These are phyloP conservation scores for Mycena galopus DNA, from an alignment of 768 basidiomycete genomes.

Conservation along the genomic window DNA sequence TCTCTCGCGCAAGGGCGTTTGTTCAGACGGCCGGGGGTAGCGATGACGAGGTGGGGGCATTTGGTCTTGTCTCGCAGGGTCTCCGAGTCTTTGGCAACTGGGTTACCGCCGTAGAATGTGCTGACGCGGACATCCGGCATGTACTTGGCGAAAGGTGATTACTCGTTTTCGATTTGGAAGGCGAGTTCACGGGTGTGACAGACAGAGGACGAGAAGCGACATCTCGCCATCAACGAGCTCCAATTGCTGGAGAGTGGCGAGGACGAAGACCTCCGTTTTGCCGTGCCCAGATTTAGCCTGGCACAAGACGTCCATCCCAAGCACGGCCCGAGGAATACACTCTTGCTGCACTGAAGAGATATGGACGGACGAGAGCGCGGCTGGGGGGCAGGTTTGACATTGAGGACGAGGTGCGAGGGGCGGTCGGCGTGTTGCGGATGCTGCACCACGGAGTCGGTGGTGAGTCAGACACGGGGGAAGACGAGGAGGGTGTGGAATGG, in stretches of 20 bases:
- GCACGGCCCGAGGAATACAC: constrained; percentile 99
- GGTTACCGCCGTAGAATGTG: constrained; percentile 98
- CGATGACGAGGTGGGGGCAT: constrained; percentile 99
- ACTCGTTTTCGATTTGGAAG: constrained; percentile 99
- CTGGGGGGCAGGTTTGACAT: too few species aligned
- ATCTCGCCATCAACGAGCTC: constrained; percentile 99
- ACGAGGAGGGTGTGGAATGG: too few species aligned
- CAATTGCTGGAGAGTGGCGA: constrained; percentile 97
- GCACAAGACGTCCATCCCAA: constrained; percentile 99
- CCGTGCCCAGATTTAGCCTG: constrained; percentile 99
- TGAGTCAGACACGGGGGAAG: too few species aligned
- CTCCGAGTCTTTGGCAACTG: constrained; percentile 94
- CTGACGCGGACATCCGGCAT: constrained; percentile 98
- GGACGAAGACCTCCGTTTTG: constrained; percentile 99
- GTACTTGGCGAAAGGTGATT: constrained; percentile 98
- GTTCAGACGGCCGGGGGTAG: constrained; percentile 97
- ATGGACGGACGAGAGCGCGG: too few species aligned
- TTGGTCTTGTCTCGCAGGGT: constrained; percentile 94
- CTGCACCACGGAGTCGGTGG: too few species aligned
- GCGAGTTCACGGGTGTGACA: constrained; percentile 99
- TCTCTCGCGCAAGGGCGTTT: constrained; percentile 95
- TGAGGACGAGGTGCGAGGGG: too few species aligned
- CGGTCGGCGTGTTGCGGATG: too few species aligned
- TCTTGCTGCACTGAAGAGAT: constrained; percentile 91
- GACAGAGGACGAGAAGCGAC: constrained; percentile 96